Evolutionary conservation across 805 yeast species (phyloP).

Genomic region (Candida berthetii): DNA sequence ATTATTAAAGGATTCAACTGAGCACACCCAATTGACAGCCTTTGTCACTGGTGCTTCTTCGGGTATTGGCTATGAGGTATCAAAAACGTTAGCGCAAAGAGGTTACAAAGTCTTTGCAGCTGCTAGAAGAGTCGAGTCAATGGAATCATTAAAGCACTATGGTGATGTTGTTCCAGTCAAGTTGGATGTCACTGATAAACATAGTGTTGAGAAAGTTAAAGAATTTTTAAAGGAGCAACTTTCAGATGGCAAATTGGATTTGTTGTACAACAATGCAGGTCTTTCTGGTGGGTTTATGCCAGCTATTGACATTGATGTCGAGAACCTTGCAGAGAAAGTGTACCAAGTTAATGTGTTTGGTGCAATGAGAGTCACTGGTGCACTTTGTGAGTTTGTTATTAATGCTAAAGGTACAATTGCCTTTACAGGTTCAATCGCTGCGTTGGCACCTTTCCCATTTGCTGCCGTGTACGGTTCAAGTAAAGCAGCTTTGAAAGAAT

Average conservation of each 20-base stretch:
- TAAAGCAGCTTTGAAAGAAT: constrained; percentile 74
- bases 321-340: constrained; percentile 38
- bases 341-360: constrained; percentile 68
- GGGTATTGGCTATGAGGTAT: constrained; percentile 49
- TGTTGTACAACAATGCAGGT: constrained; percentile 75
- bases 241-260: constrained; percentile 45
- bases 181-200: constrained; percentile 52
- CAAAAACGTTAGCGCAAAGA: constrained; percentile 34
- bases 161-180: constrained; percentile 36
- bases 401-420: constrained; percentile 63
- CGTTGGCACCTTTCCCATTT: constrained; percentile 66
- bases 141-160: constrained; percentile 24
- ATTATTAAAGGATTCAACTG: too few relatives aligned
- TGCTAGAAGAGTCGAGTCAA: constrained; percentile 21
- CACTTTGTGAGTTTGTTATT: constrained; percentile 47
- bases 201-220: constrained; percentile 40
- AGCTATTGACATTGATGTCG: constrained; percentile 59
- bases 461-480: constrained; percentile 59
- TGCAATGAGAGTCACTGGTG: constrained; percentile 57
- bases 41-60: constrained; percentile 56
- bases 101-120: constrained; percentile 34
- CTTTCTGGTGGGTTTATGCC: constrained; percentile 69
- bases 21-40: constrained; percentile 24
- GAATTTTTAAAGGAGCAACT: constrained; percentile 30
- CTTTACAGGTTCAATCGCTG: constrained; percentile 71